Evolutionary conservation across 2,329 filamentous ascomycete genomes (phyloP), one percentile per base, ranked within the genome.

Genomic region (Aotearoamyces nothofagi): DNA sequence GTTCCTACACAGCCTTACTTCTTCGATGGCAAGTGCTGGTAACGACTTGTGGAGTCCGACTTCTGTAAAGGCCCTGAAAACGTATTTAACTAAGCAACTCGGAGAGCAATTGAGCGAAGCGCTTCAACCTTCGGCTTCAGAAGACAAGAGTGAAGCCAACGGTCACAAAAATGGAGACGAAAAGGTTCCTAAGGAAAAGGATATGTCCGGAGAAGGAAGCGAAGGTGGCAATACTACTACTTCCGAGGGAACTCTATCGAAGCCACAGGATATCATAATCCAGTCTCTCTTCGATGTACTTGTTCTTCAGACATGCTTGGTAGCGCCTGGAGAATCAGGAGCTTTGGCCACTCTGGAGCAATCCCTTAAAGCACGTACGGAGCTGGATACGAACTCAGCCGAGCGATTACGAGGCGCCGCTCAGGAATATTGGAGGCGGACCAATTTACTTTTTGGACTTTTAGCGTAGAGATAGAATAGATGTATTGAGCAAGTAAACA

Each of bases 371-470:
- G 39, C 47, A 15, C 62, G 59, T 2, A 43, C 76, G 5, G 63
- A 63, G 1, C 47, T 64, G 4, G 58, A 64, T 15, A 51, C 58
- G 8, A 55, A 52, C 5, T 57, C 55, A 10, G 52, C 62, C 24
- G 68, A 68, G 36, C 52, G 58, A 24, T 51, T 92, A 20, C 52
- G 47, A 39, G 78, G 76, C 51, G 58, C 63, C 10, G 69, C 81
- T 5, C 58, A 63, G 25, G 81, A 86, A 29, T 92, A 90, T 51
- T 90, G 81, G 72, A 81, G 78, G 57, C 71, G 78, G 44, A 90
- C 80, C 8, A 76, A 69, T 49, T 53, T 94, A 37, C 52, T 94
- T 15, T 93, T 94, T 54, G 83, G 79, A 2, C 56, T 92, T 32
- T 54, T 94, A 38, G 63, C 61, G 17, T 50, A 45, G 35, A 20